phyloP scores from a whole-genome alignment of 768 basidiomycete genomes.

The Wakefieldia striispora region DNA sequence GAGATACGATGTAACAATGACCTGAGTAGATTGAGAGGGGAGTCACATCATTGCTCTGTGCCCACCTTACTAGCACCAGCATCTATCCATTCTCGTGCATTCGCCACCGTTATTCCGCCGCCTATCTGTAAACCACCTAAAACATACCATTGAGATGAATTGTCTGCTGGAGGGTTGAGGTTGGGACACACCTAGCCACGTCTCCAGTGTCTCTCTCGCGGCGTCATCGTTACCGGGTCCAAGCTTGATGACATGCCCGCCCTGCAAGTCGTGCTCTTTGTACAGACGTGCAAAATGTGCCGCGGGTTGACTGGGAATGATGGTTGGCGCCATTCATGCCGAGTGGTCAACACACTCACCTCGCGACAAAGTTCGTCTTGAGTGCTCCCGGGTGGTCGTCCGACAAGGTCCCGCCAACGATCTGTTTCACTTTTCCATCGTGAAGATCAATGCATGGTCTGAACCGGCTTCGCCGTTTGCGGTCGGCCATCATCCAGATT shows the following conservation, averaged over 20 bases:
- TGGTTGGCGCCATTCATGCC: constrained; percentile 1
- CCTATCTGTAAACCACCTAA: constrained; percentile 85
- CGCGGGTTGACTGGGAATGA: constrained; percentile 61
- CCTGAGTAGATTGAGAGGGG: constrained; percentile 43
- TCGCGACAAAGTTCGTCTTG: constrained; percentile 89
- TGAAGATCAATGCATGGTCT: constrained; percentile 97
- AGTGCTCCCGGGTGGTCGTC: constrained; percentile 57
- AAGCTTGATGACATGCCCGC: constrained; percentile 96
- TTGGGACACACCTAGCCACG: constrained; percentile 70
- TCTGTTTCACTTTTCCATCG: constrained; percentile 94
- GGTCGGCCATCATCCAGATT: constrained; percentile 17
- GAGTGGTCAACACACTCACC: constrained; percentile 39
- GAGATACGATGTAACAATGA: constrained; percentile 96
- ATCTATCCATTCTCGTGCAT: constrained; percentile 82
- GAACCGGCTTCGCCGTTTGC: constrained; percentile 50
- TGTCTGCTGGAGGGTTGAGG: neutral
- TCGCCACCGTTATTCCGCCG: constrained; percentile 82
- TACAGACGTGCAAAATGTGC: constrained; percentile 82
- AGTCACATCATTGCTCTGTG: constrained; percentile 4
- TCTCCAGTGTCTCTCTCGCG: constrained; percentile 76
- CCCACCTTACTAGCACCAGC: constrained; percentile 86
- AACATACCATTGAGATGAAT: constrained; percentile 5
- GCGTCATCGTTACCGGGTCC: constrained; percentile 87
- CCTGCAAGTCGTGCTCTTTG: constrained; percentile 59
- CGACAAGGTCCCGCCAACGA: constrained; percentile 91